Conservation (phyloP, 225 moss, liverwort and hornwort species). For the Bryoerythrophyllum caledonicum region DNA sequence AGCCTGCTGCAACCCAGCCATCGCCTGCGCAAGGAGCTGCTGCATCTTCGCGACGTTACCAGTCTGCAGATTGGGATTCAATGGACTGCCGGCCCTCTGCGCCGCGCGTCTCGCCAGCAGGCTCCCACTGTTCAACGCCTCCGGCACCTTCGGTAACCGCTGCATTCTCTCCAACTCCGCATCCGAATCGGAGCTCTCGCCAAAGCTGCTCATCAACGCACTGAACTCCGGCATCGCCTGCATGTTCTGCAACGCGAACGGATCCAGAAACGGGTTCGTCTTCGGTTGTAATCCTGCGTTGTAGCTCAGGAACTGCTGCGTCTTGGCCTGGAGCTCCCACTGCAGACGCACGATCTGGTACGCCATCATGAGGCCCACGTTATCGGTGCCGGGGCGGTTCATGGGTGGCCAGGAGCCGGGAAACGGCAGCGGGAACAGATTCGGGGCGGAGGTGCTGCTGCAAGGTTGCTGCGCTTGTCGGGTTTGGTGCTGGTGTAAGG, state of each 20-base stretch:
- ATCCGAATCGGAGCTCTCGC: slow-evolving; percentile 19
- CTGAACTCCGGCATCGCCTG: neutral
- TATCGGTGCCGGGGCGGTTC: slow-evolving; percentile 32
- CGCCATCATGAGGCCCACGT: slow-evolving; percentile 45
- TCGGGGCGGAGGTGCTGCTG: too few relatives aligned
- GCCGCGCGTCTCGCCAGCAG: slow-evolving; percentile 35
- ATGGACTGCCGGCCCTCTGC: slow-evolving; percentile 25
- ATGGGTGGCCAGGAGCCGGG: slow-evolving; percentile 27
- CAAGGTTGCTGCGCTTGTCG: neutral
- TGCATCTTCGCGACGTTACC: slow-evolving; percentile 33
- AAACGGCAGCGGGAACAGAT: neutral
- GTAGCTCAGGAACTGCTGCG: slow-evolving; percentile 44
- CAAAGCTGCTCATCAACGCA: neutral
- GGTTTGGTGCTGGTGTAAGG: slow-evolving; percentile 30
- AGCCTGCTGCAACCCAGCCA: slow-evolving; percentile 36
- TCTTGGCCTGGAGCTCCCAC: slow-evolving; percentile 38
- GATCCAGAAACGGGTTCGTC: too few relatives aligned
- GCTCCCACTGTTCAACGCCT: slow-evolving; percentile 4
- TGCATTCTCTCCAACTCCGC: slow-evolving; percentile 19
- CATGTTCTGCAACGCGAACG: too few relatives aligned
- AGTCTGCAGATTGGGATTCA: slow-evolving; percentile 38
- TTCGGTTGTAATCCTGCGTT: slow-evolving; percentile 7
- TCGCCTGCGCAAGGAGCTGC: slow-evolving; percentile 41
- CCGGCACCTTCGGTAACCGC: slow-evolving; percentile 23
- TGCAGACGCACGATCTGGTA: slow-evolving; percentile 41